Percentiles rank a stretch among this genome's conserved stretches.
Evolutionary conservation across 352 stramenopile species (phyloP).

Genomic region (Phytophthora tubulina): DNA sequence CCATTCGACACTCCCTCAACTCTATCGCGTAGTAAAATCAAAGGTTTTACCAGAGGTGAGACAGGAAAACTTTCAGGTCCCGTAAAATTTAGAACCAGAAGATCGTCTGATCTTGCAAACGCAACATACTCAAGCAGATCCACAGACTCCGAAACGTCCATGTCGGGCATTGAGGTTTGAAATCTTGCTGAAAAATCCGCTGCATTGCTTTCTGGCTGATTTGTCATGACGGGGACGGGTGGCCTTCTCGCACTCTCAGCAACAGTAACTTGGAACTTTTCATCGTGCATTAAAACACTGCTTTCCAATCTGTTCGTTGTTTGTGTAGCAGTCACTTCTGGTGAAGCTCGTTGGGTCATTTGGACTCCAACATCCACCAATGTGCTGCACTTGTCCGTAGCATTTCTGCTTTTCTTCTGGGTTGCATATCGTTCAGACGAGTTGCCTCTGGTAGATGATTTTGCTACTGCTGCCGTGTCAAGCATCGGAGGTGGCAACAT

Average conservation of each 20-base stretch:
- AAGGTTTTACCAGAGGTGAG: not conserved
- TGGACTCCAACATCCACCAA: constrained; percentile 6
- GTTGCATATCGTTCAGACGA: constrained; percentile 14
- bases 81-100: not conserved
- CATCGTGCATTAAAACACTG: constrained; percentile 10
- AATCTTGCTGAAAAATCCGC: not conserved
- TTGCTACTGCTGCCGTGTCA: constrained; percentile 19
- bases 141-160: not conserved
- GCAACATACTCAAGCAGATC: not conserved
- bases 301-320: constrained; percentile 1
- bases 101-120: not conserved
- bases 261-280: constrained; percentile 14
- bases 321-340: not conserved
- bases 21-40: not conserved
- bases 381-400: not conserved
- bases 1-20: not conserved
- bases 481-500: constrained; percentile 4
- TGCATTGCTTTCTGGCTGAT: not conserved
- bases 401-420: constrained; percentile 24
- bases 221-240: not conserved
- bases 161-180: not conserved
- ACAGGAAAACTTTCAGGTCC: constrained; percentile 1
- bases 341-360: not conserved
- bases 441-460: constrained; percentile 22
- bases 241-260: not conserved